phyloP scores from a whole-genome alignment of 768 basidiomycete species.

The Tricholoma terreum region DNA sequence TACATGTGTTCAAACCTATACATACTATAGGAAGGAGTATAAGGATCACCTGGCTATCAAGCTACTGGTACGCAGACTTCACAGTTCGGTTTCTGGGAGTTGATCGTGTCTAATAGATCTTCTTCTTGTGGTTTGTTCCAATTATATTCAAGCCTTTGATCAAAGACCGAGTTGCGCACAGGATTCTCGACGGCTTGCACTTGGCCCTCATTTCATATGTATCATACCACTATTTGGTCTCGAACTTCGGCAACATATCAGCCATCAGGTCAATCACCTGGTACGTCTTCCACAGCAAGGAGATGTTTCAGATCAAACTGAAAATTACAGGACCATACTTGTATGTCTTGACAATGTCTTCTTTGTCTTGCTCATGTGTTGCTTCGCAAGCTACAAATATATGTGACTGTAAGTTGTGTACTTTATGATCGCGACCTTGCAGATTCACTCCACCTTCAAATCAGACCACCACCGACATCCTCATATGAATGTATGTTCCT shows the following conservation, averaged over 20 bases:
- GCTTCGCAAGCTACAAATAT: slow-evolving; percentile 21
- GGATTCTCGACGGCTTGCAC: slow-evolving; percentile 15
- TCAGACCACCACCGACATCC: slow-evolving; percentile 27
- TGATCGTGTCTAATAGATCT: slow-evolving; percentile 1
- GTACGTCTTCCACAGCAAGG: not conserved
- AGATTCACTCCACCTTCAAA: not conserved
- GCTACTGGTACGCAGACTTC: slow-evolving; percentile 2
- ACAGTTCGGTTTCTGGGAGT: not conserved
- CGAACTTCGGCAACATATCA: slow-evolving; percentile 11
- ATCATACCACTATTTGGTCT: slow-evolving; percentile 13
- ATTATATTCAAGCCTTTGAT: not conserved
- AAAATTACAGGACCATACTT: not conserved
- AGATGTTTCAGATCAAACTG: not conserved
- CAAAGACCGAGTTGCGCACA: not conserved
- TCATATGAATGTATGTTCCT: slow-evolving; percentile 27
- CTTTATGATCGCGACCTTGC: not conserved
- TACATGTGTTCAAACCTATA: slow-evolving; percentile 15
- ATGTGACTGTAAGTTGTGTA: slow-evolving; percentile 22
- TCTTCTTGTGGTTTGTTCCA: slow-evolving; percentile 10
- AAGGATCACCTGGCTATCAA: slow-evolving; percentile 6
- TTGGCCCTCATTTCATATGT: slow-evolving; percentile 10
- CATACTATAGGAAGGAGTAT: slow-evolving; percentile 5
- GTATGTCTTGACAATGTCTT: not conserved
- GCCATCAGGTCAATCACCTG: not conserved
- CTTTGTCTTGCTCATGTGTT: not conserved